A percentile compares a stretch with the other conserved stretches of the same genome.
Evolutionary conservation across 2,329 filamentous ascomycete genomes (phyloP).

Genomic region (Scedosporium minutisporum): DNA sequence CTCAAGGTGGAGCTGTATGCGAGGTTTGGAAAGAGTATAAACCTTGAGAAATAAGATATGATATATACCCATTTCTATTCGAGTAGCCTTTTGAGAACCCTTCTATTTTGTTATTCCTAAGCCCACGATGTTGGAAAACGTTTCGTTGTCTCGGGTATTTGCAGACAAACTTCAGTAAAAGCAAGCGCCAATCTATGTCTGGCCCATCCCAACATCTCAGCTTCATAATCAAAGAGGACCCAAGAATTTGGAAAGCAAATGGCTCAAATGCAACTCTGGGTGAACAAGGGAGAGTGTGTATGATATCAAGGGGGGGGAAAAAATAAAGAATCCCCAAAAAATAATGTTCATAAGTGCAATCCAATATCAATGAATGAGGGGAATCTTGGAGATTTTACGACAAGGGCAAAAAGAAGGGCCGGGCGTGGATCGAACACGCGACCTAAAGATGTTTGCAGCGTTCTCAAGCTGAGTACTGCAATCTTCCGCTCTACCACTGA

Average conservation of each 20-base stretch:
- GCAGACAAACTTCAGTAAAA: too few relatives aligned
- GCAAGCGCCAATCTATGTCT: too few relatives aligned
- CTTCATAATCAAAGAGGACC: too few relatives aligned
- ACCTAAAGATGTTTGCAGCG: background rate
- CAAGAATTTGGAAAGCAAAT: too few relatives aligned
- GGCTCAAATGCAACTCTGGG: too few relatives aligned
- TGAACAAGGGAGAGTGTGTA: too few relatives aligned
- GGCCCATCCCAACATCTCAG: too few relatives aligned
- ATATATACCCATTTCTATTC: background rate
- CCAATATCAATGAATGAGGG: too few relatives aligned
- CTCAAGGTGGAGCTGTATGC: conserved; percentile 91
- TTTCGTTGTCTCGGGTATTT: too few relatives aligned
- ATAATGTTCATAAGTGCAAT: too few relatives aligned
- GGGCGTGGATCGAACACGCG: conserved; percentile 1
- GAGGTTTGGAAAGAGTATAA: conserved; percentile 92
- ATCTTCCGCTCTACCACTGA: conserved; percentile 1
- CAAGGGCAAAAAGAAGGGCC: background rate
- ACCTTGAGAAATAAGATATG: conserved; percentile 52
- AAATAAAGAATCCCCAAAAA: too few relatives aligned
- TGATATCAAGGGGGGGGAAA: too few relatives aligned
- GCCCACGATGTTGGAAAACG: background rate
- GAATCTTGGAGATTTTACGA: background rate
- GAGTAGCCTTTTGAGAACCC: background rate
- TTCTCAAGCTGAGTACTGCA: background rate
- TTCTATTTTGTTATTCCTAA: background rate